Evolutionary conservation across 1,284 basidiomycete genomes (phyloP).

Genomic region (Fomitopsis pinicola): DNA sequence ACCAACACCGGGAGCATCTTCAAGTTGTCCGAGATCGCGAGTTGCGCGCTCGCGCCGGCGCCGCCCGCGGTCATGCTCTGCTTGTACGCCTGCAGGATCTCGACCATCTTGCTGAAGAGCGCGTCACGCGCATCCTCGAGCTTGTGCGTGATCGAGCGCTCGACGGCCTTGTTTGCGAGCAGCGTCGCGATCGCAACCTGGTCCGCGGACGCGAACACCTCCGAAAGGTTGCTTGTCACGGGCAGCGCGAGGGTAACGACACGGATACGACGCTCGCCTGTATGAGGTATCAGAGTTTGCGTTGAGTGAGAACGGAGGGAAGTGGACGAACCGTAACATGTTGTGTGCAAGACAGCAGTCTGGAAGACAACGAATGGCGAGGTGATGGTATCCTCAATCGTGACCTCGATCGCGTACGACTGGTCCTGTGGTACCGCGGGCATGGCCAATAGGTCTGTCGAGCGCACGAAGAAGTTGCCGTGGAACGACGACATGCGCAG

Average conservation of each 20-base stretch:
- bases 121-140: slow-evolving; percentile 93
- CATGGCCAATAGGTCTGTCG: slow-evolving; percentile 95
- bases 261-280: slow-evolving; percentile 91
- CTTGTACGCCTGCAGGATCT: slow-evolving; percentile 92
- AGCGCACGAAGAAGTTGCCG: slow-evolving; percentile 99
- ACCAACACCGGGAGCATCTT: slow-evolving; percentile 90
- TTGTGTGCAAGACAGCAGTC: slow-evolving; percentile 94
- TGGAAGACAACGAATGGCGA: slow-evolving; percentile 94
- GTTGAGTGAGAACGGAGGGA: not conserved
- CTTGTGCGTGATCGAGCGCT: slow-evolving; percentile 85
- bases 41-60: slow-evolving; percentile 89
- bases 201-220: slow-evolving; percentile 94
- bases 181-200: slow-evolving; percentile 89
- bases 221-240: slow-evolving; percentile 89
- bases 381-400: slow-evolving; percentile 95
- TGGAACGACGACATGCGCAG: slow-evolving; percentile 98
- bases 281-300: not conserved
- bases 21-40: slow-evolving; percentile 90
- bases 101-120: slow-evolving; percentile 87
- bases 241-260: slow-evolving; percentile 93
- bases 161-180: slow-evolving; percentile 96
- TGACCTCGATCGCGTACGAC: slow-evolving; percentile 95
- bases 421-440: slow-evolving; percentile 96
- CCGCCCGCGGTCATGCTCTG: slow-evolving; percentile 94
- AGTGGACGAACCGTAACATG: slow-evolving; percentile 73